These are phyloP conservation scores for Dioscorea dumetorum DNA, from an alignment of 106 monocot species.

Conservation along the genomic window DNA sequence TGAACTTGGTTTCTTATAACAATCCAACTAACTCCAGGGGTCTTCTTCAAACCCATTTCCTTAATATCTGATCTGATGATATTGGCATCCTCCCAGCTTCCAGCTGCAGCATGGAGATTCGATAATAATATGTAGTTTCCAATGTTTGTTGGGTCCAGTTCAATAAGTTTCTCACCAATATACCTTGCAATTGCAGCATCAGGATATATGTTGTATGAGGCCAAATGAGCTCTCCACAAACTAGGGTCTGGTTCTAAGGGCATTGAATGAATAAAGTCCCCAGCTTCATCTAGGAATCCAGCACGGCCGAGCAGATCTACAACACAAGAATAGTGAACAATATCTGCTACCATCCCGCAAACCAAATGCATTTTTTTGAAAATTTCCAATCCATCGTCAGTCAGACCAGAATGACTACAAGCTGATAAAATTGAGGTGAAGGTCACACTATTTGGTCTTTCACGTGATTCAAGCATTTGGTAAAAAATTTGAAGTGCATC, in stretches of 20 bases:
- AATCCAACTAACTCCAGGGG: constrained; percentile 23
- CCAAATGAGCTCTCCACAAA: constrained; percentile 23
- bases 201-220: constrained; percentile 4
- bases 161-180: constrained; percentile 17
- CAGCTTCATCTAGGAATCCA: constrained; percentile 9
- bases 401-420: constrained; percentile 18
- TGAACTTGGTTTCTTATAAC: constrained; percentile 1
- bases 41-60: constrained; percentile 16
- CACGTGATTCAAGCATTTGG: constrained; percentile 5
- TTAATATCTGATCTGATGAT: constrained; percentile 6
- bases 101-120: constrained; percentile 24
- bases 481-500: constrained; percentile 8
- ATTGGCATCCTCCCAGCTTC: constrained; percentile 21
- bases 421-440: constrained; percentile 15
- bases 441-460: constrained; percentile 9
- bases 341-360: constrained; percentile 3
- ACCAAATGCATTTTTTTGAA: constrained; percentile 14
- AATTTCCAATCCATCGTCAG: constrained; percentile 11
- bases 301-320: constrained; percentile 26
- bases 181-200: constrained; percentile 9
- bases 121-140: constrained; percentile 21
- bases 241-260: constrained; percentile 19
- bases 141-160: constrained; percentile 17
- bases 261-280: constrained; percentile 10
- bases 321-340: constrained; percentile 20